Percentiles rank a stretch among this genome's conserved stretches.
Evolutionary conservation across 805 yeast genomes (phyloP).

Genomic region (Suhomyces sp.): DNA sequence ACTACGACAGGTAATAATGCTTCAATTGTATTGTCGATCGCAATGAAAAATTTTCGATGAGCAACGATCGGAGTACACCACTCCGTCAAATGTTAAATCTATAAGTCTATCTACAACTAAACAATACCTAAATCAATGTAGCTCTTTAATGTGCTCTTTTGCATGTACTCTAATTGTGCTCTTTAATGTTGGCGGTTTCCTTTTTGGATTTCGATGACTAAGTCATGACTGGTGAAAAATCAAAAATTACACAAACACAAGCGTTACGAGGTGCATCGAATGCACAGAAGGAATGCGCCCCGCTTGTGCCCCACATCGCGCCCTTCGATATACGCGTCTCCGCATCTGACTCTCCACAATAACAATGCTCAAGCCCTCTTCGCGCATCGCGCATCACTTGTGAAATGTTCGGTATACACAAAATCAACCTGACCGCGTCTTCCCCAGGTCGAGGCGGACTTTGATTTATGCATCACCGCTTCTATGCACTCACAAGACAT

Average conservation of each 20-base stretch:
- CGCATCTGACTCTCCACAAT: neutral
- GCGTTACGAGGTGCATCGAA: neutral
- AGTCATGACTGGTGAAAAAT: neutral
- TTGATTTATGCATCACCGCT: no score
- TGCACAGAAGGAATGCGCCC: neutral
- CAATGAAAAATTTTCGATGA: neutral
- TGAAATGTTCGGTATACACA: neutral
- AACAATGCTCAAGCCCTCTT: neutral
- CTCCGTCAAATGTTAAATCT: neutral
- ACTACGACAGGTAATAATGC: neutral
- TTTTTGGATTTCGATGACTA: no score
- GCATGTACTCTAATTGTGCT: no score
- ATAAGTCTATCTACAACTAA: no score
- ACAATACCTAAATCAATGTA: no score
- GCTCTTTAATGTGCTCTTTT: no score
- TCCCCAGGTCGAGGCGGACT: neutral
- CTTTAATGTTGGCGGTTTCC: no score
- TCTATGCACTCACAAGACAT: no score
- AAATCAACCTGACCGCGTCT: neutral
- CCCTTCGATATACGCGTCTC: neutral
- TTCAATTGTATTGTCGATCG: neutral
- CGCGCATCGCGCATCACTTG: neutral
- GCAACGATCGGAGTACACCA: neutral
- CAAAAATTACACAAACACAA: neutral
- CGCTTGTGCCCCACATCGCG: constrained; percentile 1